Base-by-base conservation (phyloP, 352 stramenopile species). In the Pythium plurisporium region DNA sequence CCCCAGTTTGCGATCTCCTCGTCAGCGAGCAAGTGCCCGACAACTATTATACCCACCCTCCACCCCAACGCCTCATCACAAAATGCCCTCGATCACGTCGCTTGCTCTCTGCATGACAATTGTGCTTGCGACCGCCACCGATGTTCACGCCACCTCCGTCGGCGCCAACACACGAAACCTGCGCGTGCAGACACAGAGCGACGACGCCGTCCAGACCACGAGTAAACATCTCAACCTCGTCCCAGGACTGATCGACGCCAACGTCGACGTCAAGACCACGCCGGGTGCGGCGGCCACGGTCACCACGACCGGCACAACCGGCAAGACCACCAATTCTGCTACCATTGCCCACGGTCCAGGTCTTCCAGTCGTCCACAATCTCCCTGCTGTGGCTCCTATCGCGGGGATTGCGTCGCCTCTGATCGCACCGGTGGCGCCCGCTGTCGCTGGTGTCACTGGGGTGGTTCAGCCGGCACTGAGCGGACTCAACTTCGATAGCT, bases 251-350 rank as follows among this genome's bases (percentile, higher is more conserved):
- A n/a, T 40, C 17, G 33, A 29, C 23, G 31, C 43, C 14, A 59
- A 47, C 37, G 49, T 56, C 36, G 37, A 56, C 37, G 25, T 50
- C 23, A 59, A 47, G 15, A n/a, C 43, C 43, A 54, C 53, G 23
- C 53, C 53, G 11, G 53, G 53, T 11, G 27, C 53, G 0, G 22
- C 33, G 5, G 40, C 43, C 23, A 54, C 37, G 25, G 41, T 36
- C 23, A n/a, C n/a, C n/a, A n/a, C n/a, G n/a, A n/a, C n/a, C n/a
- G n/a, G n/a, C n/a, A n/a, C n/a, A n/a, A n/a, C n/a, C n/a, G n/a
- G n/a, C n/a, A n/a, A n/a, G n/a, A n/a, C n/a, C n/a, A n/a, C n/a
- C n/a, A n/a, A n/a, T n/a, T n/a, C n/a, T n/a, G n/a, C n/a, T n/a
- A n/a, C n/a, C n/a, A n/a, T n/a, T n/a, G 29, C 45, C 17, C 3